A percentile compares a stretch with the other conserved stretches of the same genome.
phyloP scores from a whole-genome alignment of 2,329 filamentous ascomycete species.

The Neospermospora avenae region DNA sequence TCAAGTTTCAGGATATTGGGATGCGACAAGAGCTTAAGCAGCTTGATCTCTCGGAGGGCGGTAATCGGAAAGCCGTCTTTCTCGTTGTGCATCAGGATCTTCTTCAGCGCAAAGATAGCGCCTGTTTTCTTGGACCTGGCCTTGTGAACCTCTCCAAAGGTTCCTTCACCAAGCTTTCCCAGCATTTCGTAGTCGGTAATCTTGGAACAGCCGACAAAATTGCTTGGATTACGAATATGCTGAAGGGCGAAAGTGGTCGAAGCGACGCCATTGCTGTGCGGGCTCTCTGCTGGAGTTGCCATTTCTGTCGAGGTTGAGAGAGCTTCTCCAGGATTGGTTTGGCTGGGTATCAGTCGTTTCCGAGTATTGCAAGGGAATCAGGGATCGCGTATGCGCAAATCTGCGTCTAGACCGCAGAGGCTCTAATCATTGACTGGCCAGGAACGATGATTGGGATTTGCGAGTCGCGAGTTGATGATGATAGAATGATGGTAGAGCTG shows the following conservation, averaged over 20 bases:
- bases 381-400: not conserved
- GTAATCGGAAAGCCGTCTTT: slow-evolving; percentile 99
- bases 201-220: slow-evolving; percentile 80
- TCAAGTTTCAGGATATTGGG: slow-evolving; percentile 81
- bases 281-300: slow-evolving; percentile 25
- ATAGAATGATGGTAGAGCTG: not conserved
- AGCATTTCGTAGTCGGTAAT: slow-evolving; percentile 77
- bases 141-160: slow-evolving; percentile 96
- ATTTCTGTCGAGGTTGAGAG: slow-evolving; percentile 13
- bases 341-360: not conserved
- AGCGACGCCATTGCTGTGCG: slow-evolving; percentile 38
- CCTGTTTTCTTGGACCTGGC: slow-evolving; percentile 74
- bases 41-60: slow-evolving; percentile 93
- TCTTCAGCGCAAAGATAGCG: slow-evolving; percentile 83
- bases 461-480: not conserved
- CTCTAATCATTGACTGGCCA: not conserved
- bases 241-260: slow-evolving; percentile 54
- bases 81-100: slow-evolving; percentile 99
- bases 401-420: not conserved
- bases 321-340: too few species aligned
- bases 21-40: slow-evolving; percentile 92
- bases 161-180: slow-evolving; percentile 88
- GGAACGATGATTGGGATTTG: not conserved
- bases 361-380: not conserved
- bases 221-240: slow-evolving; percentile 48